Evolutionary conservation across 1,284 basidiomycete species (phyloP).

Genomic region (Pyrrhoderma lamaoense): DNA sequence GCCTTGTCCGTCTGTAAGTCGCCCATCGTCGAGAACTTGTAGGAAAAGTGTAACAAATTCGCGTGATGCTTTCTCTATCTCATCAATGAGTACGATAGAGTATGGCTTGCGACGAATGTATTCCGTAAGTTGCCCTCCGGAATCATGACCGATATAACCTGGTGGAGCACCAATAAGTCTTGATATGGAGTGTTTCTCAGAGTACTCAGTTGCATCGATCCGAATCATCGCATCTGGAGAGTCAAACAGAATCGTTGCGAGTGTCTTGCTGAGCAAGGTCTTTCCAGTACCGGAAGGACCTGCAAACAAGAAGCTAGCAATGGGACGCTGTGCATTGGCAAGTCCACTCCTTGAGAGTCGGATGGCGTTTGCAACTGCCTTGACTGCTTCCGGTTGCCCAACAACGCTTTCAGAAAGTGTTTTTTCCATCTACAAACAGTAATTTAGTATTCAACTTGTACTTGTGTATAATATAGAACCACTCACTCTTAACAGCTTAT

Average conservation of each 20-base stretch:
- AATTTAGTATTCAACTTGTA: slow-evolving; percentile 18
- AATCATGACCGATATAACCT: slow-evolving; percentile 89
- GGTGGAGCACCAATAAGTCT: slow-evolving; percentile 86
- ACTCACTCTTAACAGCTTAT: slow-evolving; percentile 59
- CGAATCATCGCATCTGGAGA: slow-evolving; percentile 88
- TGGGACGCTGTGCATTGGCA: slow-evolving; percentile 74
- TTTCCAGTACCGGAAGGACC: slow-evolving; percentile 90
- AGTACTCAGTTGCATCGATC: slow-evolving; percentile 89
- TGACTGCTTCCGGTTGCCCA: slow-evolving; percentile 86
- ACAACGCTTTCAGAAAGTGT: slow-evolving; percentile 65
- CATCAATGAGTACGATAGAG: slow-evolving; percentile 74
- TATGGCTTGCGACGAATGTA: slow-evolving; percentile 86
- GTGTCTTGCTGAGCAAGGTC: slow-evolving; percentile 87
- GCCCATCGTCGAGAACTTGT: slow-evolving; percentile 94
- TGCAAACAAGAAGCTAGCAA: slow-evolving; percentile 91
- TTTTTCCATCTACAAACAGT: slow-evolving; percentile 48
- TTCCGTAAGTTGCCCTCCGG: slow-evolving; percentile 88
- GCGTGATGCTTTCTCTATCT: slow-evolving; percentile 85
- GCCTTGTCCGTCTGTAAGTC: slow-evolving; percentile 84
- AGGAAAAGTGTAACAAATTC: slow-evolving; percentile 91
- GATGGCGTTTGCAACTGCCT: slow-evolving; percentile 87
- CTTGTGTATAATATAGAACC: neutral
- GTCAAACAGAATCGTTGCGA: slow-evolving; percentile 84
- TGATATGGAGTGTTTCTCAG: slow-evolving; percentile 89
- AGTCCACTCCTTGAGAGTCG: slow-evolving; percentile 87